phyloP scores from a whole-genome alignment of 805 yeast genomes.

The Torulaspora gathmanii region DNA sequence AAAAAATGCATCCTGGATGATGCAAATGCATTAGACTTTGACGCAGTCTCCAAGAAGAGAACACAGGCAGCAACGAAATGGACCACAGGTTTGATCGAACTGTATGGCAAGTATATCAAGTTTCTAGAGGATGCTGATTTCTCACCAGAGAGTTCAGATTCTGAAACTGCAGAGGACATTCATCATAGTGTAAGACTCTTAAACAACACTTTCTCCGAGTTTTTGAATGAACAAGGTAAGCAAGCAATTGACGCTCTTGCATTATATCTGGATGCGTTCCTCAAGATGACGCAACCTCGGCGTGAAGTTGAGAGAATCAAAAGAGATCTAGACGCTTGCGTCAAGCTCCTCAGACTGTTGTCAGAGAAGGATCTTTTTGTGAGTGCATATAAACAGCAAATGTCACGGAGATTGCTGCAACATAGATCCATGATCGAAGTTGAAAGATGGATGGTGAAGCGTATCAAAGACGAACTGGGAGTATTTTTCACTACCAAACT shows the following conservation, averaged over 20 bases:
- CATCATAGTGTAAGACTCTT: constrained; percentile 39
- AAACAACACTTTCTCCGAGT: constrained; percentile 56
- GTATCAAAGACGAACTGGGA: constrained; percentile 72
- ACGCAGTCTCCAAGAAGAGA: constrained; percentile 31
- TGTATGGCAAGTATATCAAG: constrained; percentile 47
- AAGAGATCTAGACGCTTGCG: constrained; percentile 48
- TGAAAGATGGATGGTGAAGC: constrained; percentile 64
- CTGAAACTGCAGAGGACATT: neutral
- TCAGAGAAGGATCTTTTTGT: constrained; percentile 85
- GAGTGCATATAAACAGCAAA: constrained; percentile 74
- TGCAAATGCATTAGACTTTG: constrained; percentile 13
- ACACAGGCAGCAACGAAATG: constrained; percentile 58
- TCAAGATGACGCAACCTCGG: constrained; percentile 46
- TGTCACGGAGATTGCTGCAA: constrained; percentile 71
- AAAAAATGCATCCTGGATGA: constrained; percentile 19
- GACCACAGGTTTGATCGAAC: constrained; percentile 53
- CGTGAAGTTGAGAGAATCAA: constrained; percentile 34
- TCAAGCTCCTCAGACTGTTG: constrained; percentile 60
- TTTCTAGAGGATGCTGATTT: constrained; percentile 48
- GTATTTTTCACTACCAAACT: constrained; percentile 71
- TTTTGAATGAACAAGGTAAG: constrained; percentile 46
- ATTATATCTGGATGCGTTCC: constrained; percentile 52
- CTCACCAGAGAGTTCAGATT: constrained; percentile 36
- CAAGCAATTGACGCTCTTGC: constrained; percentile 53
- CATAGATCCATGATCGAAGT: constrained; percentile 50